Conservation (phyloP, 139 green algal species). For the Asterochloris erici region DNA sequence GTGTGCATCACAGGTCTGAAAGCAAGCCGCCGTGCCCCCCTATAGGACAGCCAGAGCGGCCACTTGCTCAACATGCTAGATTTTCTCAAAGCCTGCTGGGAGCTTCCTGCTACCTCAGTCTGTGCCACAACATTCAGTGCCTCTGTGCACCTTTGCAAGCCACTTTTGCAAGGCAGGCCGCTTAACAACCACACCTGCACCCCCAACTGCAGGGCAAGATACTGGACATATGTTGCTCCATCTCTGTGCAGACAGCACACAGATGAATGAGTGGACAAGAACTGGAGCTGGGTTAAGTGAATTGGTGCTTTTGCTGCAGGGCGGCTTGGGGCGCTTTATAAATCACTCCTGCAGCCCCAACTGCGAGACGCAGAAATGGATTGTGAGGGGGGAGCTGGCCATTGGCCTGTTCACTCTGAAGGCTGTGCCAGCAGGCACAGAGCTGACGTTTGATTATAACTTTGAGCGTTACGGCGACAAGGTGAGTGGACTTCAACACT, state of each 20-base stretch:
- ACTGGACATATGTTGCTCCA: too few species aligned
- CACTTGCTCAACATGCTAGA: too few species aligned
- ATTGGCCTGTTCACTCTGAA: conserved; percentile 87
- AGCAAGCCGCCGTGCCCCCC: too few species aligned
- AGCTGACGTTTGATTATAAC: conserved; percentile 99
- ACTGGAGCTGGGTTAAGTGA: neutral
- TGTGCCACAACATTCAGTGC: neutral
- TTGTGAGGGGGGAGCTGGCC: conserved; percentile 90
- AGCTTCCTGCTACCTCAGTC: too few species aligned
- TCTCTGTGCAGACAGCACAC: too few species aligned
- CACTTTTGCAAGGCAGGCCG: neutral
- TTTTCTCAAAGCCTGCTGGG: too few species aligned
- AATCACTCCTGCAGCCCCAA: conserved; percentile 98
- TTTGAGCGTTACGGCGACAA: conserved; percentile 96
- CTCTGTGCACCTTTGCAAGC: neutral
- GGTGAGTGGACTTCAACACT: conserved; percentile 8
- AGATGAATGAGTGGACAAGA: too few species aligned
- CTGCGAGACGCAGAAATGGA: conserved; percentile 98
- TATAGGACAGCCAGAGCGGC: too few species aligned
- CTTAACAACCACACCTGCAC: too few species aligned
- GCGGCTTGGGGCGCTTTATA: conserved; percentile 94
- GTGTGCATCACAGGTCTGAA: too few species aligned
- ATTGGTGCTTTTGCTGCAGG: conserved; percentile 38
- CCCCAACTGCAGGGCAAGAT: too few species aligned
- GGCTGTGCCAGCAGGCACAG: conserved; percentile 66